These are phyloP conservation scores for Cryptococcus maquisensis DNA, from an alignment of 1,284 basidiomycete species.

Conservation along the genomic window DNA sequence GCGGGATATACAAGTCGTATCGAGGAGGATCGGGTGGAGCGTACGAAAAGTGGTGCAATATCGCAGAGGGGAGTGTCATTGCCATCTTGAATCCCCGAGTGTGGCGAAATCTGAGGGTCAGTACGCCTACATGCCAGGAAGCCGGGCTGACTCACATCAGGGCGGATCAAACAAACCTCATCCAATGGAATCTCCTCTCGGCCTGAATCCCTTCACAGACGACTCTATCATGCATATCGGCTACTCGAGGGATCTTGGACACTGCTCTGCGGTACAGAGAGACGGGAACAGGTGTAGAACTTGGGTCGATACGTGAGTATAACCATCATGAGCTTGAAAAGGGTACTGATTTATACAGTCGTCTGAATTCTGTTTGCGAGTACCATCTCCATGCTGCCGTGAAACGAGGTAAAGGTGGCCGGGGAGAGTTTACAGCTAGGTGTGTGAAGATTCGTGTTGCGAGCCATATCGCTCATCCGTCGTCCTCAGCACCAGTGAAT, in stretches of 20 bases:
- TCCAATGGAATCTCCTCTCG: conserved; percentile 73
- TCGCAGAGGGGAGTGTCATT: conserved; percentile 82
- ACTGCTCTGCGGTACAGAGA: conserved; percentile 68
- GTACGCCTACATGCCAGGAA: conserved; percentile 20
- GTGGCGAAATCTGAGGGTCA: conserved; percentile 74
- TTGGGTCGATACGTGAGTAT: conserved; percentile 76
- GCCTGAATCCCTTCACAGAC: conserved; percentile 76
- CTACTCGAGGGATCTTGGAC: conserved; percentile 74
- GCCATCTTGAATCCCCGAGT: conserved; percentile 85
- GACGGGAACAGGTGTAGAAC: conserved; percentile 76
- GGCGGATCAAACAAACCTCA: conserved; percentile 54
- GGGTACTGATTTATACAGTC: conserved; percentile 43
- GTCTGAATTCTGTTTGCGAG: conserved; percentile 67
- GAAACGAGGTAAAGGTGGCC: conserved; percentile 62
- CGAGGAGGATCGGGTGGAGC: conserved; percentile 86
- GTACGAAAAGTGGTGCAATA: conserved; percentile 74
- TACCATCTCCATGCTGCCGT: conserved; percentile 80
- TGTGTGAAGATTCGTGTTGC: conserved; percentile 48
- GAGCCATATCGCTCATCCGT: neutral
- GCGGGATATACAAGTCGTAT: conserved; percentile 59
- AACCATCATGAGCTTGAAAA: neutral
- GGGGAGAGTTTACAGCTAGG: conserved; percentile 80
- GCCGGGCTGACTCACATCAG: conserved; percentile 5
- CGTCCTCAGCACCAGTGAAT: neutral
- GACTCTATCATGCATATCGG: conserved; percentile 80